A percentile compares a stretch with the other conserved stretches of the same genome.
These are phyloP conservation scores for Chalciporus pseudorubinellus DNA, from an alignment of 768 basidiomycete species.

Conservation along the genomic window DNA sequence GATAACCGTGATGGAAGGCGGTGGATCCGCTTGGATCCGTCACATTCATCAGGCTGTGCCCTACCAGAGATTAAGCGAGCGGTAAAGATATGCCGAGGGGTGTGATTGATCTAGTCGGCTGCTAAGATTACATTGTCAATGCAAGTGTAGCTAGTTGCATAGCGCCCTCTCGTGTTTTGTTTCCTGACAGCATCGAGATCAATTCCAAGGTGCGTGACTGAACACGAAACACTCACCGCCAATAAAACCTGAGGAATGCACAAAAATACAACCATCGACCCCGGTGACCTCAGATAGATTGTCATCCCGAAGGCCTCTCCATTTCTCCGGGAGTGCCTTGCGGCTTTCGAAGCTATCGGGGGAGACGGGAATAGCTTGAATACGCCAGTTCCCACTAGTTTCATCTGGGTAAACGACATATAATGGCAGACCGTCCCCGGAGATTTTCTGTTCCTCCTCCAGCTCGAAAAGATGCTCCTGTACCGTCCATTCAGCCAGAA, in stretches of 20 bases:
- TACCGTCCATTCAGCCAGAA: constrained; percentile 13
- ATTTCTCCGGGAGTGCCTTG: constrained; percentile 88
- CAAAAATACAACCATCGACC: constrained; percentile 83
- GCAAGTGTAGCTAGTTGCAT: constrained; percentile 74
- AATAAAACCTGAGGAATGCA: constrained; percentile 96
- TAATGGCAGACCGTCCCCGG: constrained; percentile 53
- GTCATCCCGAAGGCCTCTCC: constrained; percentile 91
- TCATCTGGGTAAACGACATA: constrained; percentile 94
- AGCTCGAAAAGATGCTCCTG: constrained; percentile 91
- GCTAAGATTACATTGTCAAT: constrained; percentile 37
- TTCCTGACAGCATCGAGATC: constrained; percentile 49
- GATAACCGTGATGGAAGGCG: constrained; percentile 11
- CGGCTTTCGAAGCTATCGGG: constrained; percentile 87
- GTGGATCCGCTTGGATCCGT: constrained; percentile 13
- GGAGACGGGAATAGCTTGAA: constrained; percentile 86
- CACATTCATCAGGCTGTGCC: constrained; percentile 8
- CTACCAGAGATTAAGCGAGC: not conserved
- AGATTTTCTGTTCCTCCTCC: constrained; percentile 55
- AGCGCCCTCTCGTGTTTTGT: constrained; percentile 87
- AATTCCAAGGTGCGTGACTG: constrained; percentile 1
- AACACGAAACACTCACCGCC: constrained; percentile 59
- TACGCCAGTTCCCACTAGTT: constrained; percentile 70
- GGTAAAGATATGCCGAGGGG: not conserved
- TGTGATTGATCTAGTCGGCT: not conserved
- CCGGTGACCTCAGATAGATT: constrained; percentile 69